Percentiles rank a stretch among this genome's conserved stretches.
Conservation (phyloP, 164 flowering plant genomes). For the Vitis riparia region DNA sequence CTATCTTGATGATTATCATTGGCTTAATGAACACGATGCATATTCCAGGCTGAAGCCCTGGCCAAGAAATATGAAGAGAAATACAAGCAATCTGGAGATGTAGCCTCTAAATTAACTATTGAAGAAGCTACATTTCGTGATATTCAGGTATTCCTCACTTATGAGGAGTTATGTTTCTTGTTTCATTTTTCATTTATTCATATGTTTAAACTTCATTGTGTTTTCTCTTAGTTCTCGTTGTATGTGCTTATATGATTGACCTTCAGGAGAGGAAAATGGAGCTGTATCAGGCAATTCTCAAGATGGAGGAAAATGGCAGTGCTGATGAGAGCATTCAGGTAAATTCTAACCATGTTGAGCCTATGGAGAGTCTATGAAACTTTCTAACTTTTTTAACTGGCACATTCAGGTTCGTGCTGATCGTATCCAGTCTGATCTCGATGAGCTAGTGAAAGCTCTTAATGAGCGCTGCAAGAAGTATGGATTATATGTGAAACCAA, state of each 20-base stretch:
- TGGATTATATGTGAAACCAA: constrained; percentile 80
- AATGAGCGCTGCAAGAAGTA: constrained; percentile 94
- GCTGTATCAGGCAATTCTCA: constrained; percentile 80
- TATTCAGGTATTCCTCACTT: constrained; percentile 58
- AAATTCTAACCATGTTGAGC: constrained; percentile 2
- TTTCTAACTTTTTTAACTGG: not conserved
- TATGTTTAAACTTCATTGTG: not conserved
- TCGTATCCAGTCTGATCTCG: constrained; percentile 74
- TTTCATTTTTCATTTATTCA: not conserved
- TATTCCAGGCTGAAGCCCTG: constrained; percentile 69
- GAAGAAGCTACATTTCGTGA: constrained; percentile 97
- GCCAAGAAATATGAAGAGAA: constrained; percentile 93
- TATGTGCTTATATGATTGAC: constrained; percentile 3
- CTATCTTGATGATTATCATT: not conserved
- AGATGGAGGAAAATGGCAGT: constrained; percentile 71
- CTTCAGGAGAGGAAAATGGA: constrained; percentile 79
- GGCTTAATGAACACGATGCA: not conserved
- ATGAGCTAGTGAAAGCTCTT: constrained; percentile 70
- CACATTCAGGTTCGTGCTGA: constrained; percentile 68
- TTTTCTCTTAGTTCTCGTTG: not conserved
- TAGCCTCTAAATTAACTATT: constrained; percentile 78
- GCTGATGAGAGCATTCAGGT: constrained; percentile 75
- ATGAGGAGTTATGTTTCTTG: not conserved
- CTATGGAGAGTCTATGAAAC: not conserved
- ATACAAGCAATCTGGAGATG: constrained; percentile 82